phyloP scores from a whole-genome alignment of 2,329 filamentous ascomycete species.

The Sclerotinia minor region DNA sequence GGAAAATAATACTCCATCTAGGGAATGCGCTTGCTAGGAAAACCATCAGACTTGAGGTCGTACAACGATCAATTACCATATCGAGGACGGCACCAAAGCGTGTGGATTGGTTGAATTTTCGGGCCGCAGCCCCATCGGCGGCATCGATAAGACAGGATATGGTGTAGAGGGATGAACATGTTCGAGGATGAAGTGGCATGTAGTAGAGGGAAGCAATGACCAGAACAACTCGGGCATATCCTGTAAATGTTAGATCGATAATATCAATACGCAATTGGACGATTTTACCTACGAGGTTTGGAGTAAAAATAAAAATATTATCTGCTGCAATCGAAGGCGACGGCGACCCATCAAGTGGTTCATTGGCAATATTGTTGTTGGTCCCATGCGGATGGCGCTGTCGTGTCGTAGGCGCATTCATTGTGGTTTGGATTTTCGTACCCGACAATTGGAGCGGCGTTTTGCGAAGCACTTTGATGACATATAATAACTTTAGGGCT shows the following conservation, averaged over 20 bases:
- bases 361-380: too few species aligned
- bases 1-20: constrained; percentile 90
- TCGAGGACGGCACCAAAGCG: constrained; percentile 95
- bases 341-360: too few species aligned
- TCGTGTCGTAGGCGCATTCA: too few species aligned
- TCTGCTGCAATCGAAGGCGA: too few species aligned
- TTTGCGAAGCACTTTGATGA: too few species aligned
- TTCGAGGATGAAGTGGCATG: constrained; percentile 97
- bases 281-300: too few species aligned
- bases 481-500: too few species aligned
- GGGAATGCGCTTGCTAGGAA: constrained; percentile 94
- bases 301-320: too few species aligned
- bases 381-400: too few species aligned
- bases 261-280: too few species aligned
- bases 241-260: constrained; percentile 45
- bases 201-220: constrained; percentile 94
- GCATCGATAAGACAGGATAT: constrained; percentile 94
- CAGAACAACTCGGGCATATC: constrained; percentile 74
- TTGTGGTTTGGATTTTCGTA: too few species aligned
- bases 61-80: constrained; percentile 98
- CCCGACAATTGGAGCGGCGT: too few species aligned
- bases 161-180: constrained; percentile 87
- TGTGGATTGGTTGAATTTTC: constrained; percentile 83
- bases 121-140: constrained; percentile 89
- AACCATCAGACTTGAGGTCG: constrained; percentile 88